Percentiles rank a stretch among this genome's conserved stretches.
Evolutionary conservation across 176 grass and related monocot genomes (phyloP).

Genomic region (Echinochloa phyllopogon): DNA sequence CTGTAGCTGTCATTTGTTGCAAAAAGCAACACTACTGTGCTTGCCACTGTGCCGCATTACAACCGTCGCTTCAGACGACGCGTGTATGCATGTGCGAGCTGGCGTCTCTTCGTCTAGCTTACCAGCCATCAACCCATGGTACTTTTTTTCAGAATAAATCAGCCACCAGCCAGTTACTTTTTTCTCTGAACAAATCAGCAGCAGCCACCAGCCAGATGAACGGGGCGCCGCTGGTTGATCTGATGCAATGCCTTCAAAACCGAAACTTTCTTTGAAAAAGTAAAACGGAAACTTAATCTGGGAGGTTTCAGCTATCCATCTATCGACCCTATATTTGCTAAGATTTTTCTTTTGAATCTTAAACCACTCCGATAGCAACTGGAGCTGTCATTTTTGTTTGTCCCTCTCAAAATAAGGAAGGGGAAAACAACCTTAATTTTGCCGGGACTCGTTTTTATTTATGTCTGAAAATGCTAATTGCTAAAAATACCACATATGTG

Average conservation of each 20-base stretch:
- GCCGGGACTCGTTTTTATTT: too few relatives aligned
- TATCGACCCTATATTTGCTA: neutral
- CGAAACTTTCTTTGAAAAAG: too few relatives aligned
- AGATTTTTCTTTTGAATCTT: neutral
- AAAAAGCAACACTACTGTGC: neutral
- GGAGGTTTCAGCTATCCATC: neutral
- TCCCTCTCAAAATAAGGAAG: neutral
- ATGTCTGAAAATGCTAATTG: too few relatives aligned
- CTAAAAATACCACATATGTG: too few relatives aligned
- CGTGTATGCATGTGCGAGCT: neutral
- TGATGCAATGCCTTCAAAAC: neutral
- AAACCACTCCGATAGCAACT: neutral
- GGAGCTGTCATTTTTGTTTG: neutral
- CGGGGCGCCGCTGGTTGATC: too few relatives aligned
- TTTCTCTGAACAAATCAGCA: too few relatives aligned
- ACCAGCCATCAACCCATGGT: too few relatives aligned
- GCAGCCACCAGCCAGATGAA: too few relatives aligned
- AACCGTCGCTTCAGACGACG: neutral
- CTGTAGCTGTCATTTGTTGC: neutral
- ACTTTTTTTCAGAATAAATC: too few relatives aligned
- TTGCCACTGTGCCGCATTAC: neutral
- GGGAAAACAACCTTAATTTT: neutral
- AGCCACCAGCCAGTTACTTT: too few relatives aligned
- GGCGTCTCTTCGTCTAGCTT: too few relatives aligned
- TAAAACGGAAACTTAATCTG: too few relatives aligned